Evolutionary conservation across 2,329 filamentous ascomycete genomes (phyloP), one percentile per base, ranked within the genome.

Genomic region (Teratosphaeria viscida): DNA sequence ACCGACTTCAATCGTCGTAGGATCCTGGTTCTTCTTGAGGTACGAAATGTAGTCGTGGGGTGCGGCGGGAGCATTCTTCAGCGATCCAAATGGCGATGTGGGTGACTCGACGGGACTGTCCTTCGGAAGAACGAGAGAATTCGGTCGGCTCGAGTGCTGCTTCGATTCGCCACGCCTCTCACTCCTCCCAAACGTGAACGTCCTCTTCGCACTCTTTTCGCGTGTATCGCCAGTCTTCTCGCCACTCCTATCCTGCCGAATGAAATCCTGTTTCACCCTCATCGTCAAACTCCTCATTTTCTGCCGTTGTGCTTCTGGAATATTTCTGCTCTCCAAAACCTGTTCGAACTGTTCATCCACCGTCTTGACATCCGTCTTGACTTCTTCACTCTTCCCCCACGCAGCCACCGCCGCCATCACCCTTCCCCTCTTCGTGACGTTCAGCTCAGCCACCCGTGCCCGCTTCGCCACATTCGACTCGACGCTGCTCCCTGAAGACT

Each of bases 211-310:
- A 14, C 69, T 66, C 6, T 71, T 68, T 29, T 60, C 60, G 29
- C 54, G 52, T 26, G 34, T 53, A 79, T 77, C 74, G 81, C 85
- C 72, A 88, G 87, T 6, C 83, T 84, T 79, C 57, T 66, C 68
- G 0, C 62, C 60, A 5, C 67, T 69, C 55, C 89, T 90, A 71
- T 96, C 89, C 72, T 95, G 92, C 57, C 87, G 86, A 67, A 97
- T 91, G 68, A 99, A 95, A 70, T 97, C 92, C 71, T 91, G 89
- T 76, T 99, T 99, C 77, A 97, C 92, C 39, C 89, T 88, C 64
- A 90, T 82, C 63, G 89, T 90, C 61, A 99, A 78, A 59, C 86
- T 92, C 54, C 92, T 84, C 91, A 99, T 96, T 76, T 95, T 95
- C 73, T 92, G 90, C 59, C 92, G 83, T 79, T 96, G 91, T 64